Percentiles rank a stretch among this genome's conserved stretches.
phyloP scores from a whole-genome alignment of 208 protist species.

The Wallacemonas rigidus region DNA sequence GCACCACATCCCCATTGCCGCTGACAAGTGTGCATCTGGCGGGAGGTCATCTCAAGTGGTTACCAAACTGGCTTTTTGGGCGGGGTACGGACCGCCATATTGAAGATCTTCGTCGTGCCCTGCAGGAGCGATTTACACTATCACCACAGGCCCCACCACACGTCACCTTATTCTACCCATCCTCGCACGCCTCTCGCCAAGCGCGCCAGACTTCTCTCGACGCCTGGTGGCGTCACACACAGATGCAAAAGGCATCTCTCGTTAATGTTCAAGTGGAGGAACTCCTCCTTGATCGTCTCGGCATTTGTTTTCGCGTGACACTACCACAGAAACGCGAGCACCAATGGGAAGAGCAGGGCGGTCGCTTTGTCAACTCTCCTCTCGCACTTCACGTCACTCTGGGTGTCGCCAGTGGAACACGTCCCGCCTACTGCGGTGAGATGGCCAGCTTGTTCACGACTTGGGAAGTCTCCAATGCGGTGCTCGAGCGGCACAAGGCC shows the following conservation, averaged over 20 bases:
- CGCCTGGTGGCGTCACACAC: conserved; percentile 21
- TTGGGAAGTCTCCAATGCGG: conserved; percentile 59
- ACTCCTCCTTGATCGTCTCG: conserved; percentile 74
- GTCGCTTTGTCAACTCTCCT: conserved; percentile 14
- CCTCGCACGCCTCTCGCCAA: neutral
- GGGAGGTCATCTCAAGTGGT: conserved; percentile 69
- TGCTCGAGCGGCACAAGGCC: conserved; percentile 24
- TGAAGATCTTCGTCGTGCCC: conserved; percentile 25
- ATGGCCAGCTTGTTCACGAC: conserved; percentile 59
- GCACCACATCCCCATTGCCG: neutral
- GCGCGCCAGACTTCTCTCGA: neutral
- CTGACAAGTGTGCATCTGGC: neutral
- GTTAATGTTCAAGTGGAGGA: conserved; percentile 42
- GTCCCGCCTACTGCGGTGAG: conserved; percentile 45
- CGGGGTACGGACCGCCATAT: conserved; percentile 19
- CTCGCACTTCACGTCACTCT: conserved; percentile 72
- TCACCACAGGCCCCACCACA: conserved; percentile 39
- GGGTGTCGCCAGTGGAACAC: conserved; percentile 30
- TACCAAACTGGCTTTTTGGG: conserved; percentile 72
- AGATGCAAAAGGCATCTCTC: conserved; percentile 28
- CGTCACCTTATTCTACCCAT: conserved; percentile 63
- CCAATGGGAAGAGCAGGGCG: conserved; percentile 10
- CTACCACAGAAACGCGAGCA: conserved; percentile 12
- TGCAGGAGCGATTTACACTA: conserved; percentile 59
- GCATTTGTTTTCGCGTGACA: conserved; percentile 49